Conservation (phyloP, 1,284 basidiomycete genomes). For the Violaceomyces palustris region DNA sequence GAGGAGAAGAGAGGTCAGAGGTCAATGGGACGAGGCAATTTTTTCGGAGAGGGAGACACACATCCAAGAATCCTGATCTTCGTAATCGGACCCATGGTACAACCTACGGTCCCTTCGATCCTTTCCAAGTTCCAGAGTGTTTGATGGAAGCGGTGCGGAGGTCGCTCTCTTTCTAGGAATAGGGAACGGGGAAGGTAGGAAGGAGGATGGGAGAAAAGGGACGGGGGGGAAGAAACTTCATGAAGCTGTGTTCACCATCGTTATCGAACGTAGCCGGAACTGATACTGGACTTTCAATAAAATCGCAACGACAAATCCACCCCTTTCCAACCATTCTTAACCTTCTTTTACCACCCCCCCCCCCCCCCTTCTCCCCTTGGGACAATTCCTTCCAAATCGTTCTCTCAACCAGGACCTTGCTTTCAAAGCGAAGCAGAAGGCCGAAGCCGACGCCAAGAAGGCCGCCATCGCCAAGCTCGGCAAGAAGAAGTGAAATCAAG, state of each 20-base stretch:
- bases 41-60: too few relatives aligned
- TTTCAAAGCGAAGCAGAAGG: constrained; percentile 43
- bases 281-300: background rate
- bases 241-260: too few relatives aligned
- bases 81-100: background rate
- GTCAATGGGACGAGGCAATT: too few relatives aligned
- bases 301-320: background rate
- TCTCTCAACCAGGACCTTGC: constrained; percentile 31
- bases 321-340: background rate
- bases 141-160: too few relatives aligned
- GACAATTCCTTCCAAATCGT: background rate
- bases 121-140: background rate
- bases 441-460: constrained; percentile 44
- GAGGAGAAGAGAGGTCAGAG: background rate
- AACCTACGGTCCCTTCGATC: background rate
- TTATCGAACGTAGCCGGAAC: too few relatives aligned
- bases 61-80: too few relatives aligned
- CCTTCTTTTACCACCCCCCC: background rate
- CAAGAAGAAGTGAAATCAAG: constrained; percentile 38
- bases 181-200: too few relatives aligned
- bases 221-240: too few relatives aligned
- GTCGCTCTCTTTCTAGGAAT: too few relatives aligned
- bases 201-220: too few relatives aligned
- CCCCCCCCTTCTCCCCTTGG: background rate
- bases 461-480: constrained; percentile 40